These are phyloP conservation scores for Kwoniella shandongensis DNA, from an alignment of 768 basidiomycete genomes.

Conservation along the genomic window DNA sequence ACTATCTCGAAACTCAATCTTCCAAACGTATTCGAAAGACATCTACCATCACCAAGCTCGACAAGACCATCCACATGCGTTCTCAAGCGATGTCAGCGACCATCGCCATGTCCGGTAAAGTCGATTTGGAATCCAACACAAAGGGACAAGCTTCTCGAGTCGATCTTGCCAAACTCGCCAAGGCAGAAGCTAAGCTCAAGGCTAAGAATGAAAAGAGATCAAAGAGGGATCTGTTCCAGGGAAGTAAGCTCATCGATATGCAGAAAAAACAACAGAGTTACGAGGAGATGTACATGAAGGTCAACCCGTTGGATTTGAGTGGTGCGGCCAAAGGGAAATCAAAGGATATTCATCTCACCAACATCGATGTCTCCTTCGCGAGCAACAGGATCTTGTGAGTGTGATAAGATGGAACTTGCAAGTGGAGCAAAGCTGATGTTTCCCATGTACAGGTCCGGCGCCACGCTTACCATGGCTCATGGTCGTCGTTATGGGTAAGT, in stretches of 20 bases:
- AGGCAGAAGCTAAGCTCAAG: constrained; percentile 98
- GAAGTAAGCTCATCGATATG: constrained; percentile 89
- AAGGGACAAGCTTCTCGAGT: constrained; percentile 55
- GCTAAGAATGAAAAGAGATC: constrained; percentile 98
- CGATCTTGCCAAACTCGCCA: constrained; percentile 57
- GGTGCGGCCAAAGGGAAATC: constrained; percentile 83
- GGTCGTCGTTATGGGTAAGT: constrained; percentile 51
- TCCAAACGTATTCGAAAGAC: constrained; percentile 39
- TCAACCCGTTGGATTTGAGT: constrained; percentile 82
- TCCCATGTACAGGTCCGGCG: constrained; percentile 37
- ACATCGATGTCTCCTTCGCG: constrained; percentile 93
- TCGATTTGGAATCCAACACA: constrained; percentile 52
- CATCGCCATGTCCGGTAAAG: constrained; percentile 52
- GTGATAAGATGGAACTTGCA: not conserved
- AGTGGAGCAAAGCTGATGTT: not conserved
- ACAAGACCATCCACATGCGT: constrained; percentile 54
- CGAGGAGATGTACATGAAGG: constrained; percentile 99
- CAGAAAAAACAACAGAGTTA: constrained; percentile 96
- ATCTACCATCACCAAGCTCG: constrained; percentile 41
- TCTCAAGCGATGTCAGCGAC: constrained; percentile 51
- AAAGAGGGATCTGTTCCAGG: constrained; percentile 86
- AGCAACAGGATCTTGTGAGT: constrained; percentile 85
- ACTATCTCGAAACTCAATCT: constrained; percentile 50
- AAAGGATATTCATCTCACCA: constrained; percentile 92
- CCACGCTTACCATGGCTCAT: constrained; percentile 50